Percentiles rank a stretch among this genome's conserved stretches.
These are phyloP conservation scores for Solioccasus polychromus DNA, from an alignment of 768 basidiomycete genomes.

Conservation along the genomic window DNA sequence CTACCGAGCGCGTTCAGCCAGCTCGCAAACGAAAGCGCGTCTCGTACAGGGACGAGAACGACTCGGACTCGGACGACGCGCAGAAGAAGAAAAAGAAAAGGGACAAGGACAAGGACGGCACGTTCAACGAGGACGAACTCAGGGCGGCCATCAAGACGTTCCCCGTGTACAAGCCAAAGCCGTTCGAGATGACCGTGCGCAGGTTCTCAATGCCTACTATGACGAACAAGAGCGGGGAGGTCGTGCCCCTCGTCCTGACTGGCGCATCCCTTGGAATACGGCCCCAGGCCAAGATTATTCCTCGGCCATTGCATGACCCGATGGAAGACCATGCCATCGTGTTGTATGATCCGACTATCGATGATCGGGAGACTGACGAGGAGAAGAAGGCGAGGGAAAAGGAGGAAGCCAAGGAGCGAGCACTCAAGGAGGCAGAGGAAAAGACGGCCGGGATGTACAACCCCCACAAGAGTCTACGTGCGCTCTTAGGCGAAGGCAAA, in stretches of 20 bases:
- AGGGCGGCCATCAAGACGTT: constrained; percentile 63
- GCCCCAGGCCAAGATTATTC: constrained; percentile 74
- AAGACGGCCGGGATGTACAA: constrained; percentile 76
- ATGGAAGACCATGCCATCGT: constrained; percentile 99
- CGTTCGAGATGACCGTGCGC: constrained; percentile 57
- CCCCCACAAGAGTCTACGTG: constrained; percentile 89
- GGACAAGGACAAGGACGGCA: constrained; percentile 55
- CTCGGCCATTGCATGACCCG: constrained; percentile 93
- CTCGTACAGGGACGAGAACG: constrained; percentile 70
- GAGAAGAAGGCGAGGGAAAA: constrained; percentile 73
- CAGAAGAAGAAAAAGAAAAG: constrained; percentile 65
- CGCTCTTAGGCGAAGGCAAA: constrained; percentile 68
- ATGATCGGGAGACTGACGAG: constrained; percentile 87
- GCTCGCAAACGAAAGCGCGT: constrained; percentile 84
- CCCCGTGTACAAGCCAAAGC: constrained; percentile 80
- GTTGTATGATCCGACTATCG: constrained; percentile 93
- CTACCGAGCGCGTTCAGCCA: constrained; percentile 55
- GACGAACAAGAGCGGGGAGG: constrained; percentile 64
- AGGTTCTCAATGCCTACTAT: constrained; percentile 85
- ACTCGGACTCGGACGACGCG: constrained; percentile 50
- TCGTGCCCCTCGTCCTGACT: constrained; percentile 53
- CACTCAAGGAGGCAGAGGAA: constrained; percentile 60
- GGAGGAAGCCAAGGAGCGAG: constrained; percentile 65
- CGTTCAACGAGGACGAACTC: constrained; percentile 61
- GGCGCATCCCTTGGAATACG: constrained; percentile 83